A percentile compares a stretch with the other conserved stretches of the same genome.
These are phyloP conservation scores for Fusarium pseudograminearum DNA, from an alignment of 2,329 filamentous ascomycete genomes.

Conservation along the genomic window DNA sequence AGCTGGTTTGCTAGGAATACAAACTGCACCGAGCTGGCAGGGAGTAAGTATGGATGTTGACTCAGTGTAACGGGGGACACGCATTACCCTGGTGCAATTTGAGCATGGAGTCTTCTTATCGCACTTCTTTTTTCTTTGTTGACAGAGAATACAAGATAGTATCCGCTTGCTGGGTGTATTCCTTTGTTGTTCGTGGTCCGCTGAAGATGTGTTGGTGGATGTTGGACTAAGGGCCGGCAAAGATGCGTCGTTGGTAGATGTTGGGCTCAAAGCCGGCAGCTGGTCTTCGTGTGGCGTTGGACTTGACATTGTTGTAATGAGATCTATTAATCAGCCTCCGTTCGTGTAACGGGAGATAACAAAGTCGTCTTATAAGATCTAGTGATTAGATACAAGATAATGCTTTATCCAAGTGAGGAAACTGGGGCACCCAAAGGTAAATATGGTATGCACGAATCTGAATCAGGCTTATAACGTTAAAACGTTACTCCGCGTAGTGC, in stretches of 20 bases:
- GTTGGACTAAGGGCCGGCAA: conserved; percentile 16
- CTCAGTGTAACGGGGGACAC: rapidly evolving
- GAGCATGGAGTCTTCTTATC: conserved; percentile 50
- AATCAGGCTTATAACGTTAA: conserved; percentile 4
- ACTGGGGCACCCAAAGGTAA: not conserved
- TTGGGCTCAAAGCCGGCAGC: conserved; percentile 11
- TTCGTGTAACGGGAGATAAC: not conserved
- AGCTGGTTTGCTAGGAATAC: conserved; percentile 48
- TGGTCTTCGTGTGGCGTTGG: conserved; percentile 13
- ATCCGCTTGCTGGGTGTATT: conserved; percentile 32
- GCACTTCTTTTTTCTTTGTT: conserved; percentile 53
- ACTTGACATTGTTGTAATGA: conserved; percentile 27
- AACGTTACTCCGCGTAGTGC: not conserved
- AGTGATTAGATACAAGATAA: not conserved
- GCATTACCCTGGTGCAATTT: conserved; percentile 46
- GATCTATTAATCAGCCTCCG: not conserved
- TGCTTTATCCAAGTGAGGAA: not conserved
- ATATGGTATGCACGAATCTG: conserved; percentile 15
- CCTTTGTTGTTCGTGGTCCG: conserved; percentile 20
- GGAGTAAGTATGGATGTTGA: not conserved
- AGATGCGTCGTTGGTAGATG: conserved; percentile 23
- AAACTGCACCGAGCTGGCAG: conserved; percentile 43
- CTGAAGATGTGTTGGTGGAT: conserved; percentile 21
- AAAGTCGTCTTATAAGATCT: not conserved
- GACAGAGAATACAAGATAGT: conserved; percentile 49